Evolutionary conservation across 1,284 basidiomycete genomes (phyloP).

Genomic region (Cutaneotrichosporon sp.): DNA sequence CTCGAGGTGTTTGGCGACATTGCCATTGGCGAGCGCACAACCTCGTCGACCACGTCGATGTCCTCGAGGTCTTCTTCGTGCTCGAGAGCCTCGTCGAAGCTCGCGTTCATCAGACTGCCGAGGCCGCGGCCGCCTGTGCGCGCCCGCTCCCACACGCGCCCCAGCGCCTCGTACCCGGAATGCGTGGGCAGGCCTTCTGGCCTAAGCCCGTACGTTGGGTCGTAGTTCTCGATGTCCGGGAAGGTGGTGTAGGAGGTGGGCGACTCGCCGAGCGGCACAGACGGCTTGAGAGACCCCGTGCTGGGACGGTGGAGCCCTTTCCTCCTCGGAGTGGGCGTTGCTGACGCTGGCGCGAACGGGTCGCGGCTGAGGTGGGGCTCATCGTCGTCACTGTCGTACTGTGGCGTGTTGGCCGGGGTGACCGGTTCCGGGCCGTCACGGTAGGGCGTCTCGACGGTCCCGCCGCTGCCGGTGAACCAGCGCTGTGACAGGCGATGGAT

Average conservation of each 20-base stretch:
- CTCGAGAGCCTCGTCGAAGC: constrained; percentile 49
- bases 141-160: constrained; percentile 62
- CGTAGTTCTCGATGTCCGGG: constrained; percentile 86
- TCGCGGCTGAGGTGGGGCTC: constrained; percentile 36
- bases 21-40: neutral
- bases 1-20: neutral
- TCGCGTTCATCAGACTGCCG: constrained; percentile 45
- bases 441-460: constrained; percentile 52
- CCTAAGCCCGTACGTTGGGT: constrained; percentile 96
- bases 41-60: constrained; percentile 24
- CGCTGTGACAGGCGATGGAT: constrained; percentile 94
- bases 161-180: constrained; percentile 53
- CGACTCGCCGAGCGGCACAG: constrained; percentile 41
- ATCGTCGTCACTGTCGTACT: constrained; percentile 60
- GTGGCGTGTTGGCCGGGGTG: constrained; percentile 40
- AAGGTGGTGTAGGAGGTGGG: constrained; percentile 59
- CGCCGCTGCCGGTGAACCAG: constrained; percentile 63
- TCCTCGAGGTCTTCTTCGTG: constrained; percentile 63
- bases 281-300: neutral
- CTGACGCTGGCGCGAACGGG: constrained; percentile 30
- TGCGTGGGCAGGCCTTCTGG: constrained; percentile 75
- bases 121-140: constrained; percentile 59
- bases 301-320: constrained; percentile 15
- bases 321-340: neutral
- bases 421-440: constrained; percentile 28